These are phyloP conservation scores for Candida nanaspora DNA, from an alignment of 805 yeast species.

Conservation along the genomic window DNA sequence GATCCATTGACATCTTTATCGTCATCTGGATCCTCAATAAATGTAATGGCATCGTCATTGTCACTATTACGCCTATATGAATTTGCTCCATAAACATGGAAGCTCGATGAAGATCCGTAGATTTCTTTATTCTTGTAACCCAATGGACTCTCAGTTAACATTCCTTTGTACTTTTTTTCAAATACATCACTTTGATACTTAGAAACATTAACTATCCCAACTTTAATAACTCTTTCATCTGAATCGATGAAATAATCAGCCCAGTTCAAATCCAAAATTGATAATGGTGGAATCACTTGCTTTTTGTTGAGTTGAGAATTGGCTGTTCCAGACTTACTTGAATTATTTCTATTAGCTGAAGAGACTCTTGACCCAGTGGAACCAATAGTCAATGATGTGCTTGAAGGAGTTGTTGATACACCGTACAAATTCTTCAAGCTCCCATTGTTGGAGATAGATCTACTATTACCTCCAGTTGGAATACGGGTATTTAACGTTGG, in stretches of 20 bases:
- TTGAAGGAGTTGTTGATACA: conserved; percentile 1
- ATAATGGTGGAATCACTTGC: conserved; percentile 37
- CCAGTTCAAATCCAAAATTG: conserved; percentile 55
- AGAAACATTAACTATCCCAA: conserved; percentile 45
- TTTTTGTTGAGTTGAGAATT: conserved; percentile 3
- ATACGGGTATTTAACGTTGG: conserved; percentile 37
- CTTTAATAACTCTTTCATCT: conserved; percentile 55
- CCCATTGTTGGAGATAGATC: not conserved
- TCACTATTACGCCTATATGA: conserved; percentile 2
- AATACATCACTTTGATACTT: conserved; percentile 39
- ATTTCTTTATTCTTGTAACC: conserved; percentile 36
- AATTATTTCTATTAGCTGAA: not conserved
- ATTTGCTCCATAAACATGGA: conserved; percentile 1
- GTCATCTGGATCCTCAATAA: conserved; percentile 13
- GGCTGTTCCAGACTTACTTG: conserved; percentile 1
- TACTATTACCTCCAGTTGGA: not conserved
- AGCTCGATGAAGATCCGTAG: conserved; percentile 2
- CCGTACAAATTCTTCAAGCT: not conserved
- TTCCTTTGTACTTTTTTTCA: conserved; percentile 52
- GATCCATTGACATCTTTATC: conserved; percentile 12
- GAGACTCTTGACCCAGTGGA: conserved; percentile 1
- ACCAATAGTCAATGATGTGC: not conserved
- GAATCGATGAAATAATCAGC: conserved; percentile 40
- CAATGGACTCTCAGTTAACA: conserved; percentile 52
- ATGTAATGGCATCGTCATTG: conserved; percentile 21